Evolutionary conservation across 768 basidiomycete genomes (phyloP).

Genomic region (Cyclocybe aegerita): DNA sequence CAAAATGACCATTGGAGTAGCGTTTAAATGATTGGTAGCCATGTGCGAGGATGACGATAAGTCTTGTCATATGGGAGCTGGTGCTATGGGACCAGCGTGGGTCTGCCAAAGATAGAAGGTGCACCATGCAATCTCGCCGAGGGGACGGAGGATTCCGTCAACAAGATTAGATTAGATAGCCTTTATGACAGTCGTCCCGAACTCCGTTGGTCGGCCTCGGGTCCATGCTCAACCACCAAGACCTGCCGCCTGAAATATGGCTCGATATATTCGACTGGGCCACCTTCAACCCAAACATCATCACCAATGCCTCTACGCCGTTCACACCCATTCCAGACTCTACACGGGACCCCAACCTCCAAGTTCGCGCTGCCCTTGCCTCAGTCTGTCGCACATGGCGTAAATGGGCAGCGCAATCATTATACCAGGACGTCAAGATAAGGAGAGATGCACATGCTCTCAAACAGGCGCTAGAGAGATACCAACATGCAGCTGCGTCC

Average conservation of each 20-base stretch:
- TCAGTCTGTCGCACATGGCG: slow-evolving; percentile 61
- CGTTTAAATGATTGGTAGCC: no score
- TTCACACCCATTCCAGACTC: slow-evolving; percentile 41
- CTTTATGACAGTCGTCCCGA: background rate
- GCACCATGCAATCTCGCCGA: background rate
- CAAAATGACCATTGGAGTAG: no score
- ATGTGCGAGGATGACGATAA: no score
- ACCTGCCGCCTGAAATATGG: slow-evolving; percentile 56
- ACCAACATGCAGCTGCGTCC: slow-evolving; percentile 17
- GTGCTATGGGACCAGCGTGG: background rate
- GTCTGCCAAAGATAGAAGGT: background rate
- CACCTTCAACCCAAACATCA: slow-evolving; percentile 25
- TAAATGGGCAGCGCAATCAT: slow-evolving; percentile 38
- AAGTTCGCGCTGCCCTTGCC: slow-evolving; percentile 40
- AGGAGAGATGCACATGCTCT: slow-evolving; percentile 23
- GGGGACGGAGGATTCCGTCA: no score
- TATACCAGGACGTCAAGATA: slow-evolving; percentile 57
- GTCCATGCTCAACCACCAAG: slow-evolving; percentile 18
- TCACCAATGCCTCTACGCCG: slow-evolving; percentile 38
- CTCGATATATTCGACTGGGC: slow-evolving; percentile 49
- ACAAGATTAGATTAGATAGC: slow-evolving; percentile 7
- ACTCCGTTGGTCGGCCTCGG: background rate
- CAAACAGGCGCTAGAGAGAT: slow-evolving; percentile 24
- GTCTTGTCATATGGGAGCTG: no score
- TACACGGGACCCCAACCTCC: slow-evolving; percentile 24